Base-by-base conservation (phyloP, 345 rosid genomes). In the Nephelium lappaceum region DNA sequence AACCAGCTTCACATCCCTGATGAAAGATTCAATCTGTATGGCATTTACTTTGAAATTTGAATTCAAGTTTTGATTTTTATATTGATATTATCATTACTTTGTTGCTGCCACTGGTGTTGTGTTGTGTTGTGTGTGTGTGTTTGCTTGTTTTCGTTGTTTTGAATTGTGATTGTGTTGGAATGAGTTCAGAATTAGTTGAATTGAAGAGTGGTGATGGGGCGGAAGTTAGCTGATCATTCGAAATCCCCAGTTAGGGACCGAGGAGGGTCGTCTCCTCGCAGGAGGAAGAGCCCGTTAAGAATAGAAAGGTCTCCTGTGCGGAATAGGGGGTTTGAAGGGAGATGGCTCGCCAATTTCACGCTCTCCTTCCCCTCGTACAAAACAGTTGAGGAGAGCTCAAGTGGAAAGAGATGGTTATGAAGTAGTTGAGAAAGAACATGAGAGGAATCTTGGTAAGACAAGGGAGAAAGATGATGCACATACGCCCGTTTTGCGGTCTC, bases 351-450 rank as follows among this genome's bases (percentile, higher is more conserved):
- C 86, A 38, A 67, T 74, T 66, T 84, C 91, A 21, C 80, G 78
- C 72, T 93, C 97, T 74, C 98, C 94, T 74, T 96, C 98, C 72
- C 97, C 93, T 3, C 85, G 86, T 38, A 89, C 93, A 5, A 94
- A 88, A 81, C 87, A 91, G 64, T 62, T 96, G 80, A 88, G 85
- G 81, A 86, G 87, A 83, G 88, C 87, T 55, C 89, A 86, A 80
- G 84, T 75, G 27, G 95, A 89, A 60, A 86, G 81, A 68, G 90
- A 82, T 64, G 76, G 63, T 71, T 89, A 83, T 77, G 84, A 85
- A 82, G 84, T 77, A 16, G 61, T 69, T 38, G 91, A 87, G 61
- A 86, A 76, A 67, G 69, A 39, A 47, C 60, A 6, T 45, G 83
- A 81, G 7, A 79, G 78, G 77, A 77, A 62, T 72, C 75, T 38